Evolutionary conservation across 2,329 filamentous ascomycete species (phyloP).

Genomic region (Cercospora sp.): DNA sequence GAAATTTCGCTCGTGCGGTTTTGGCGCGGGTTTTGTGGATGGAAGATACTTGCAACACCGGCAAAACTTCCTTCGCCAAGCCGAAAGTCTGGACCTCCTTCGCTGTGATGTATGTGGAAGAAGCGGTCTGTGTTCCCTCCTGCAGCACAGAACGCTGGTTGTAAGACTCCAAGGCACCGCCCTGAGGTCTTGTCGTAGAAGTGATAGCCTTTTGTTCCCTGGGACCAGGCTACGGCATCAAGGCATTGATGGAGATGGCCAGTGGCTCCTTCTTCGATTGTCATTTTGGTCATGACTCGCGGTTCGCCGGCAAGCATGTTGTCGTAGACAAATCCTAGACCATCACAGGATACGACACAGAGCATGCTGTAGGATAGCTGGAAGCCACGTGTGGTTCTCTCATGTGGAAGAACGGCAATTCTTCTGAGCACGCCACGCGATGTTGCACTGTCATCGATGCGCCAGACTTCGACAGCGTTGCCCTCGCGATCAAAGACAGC

Average conservation of each 20-base stretch:
- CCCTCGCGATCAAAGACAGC: conserved; percentile 50
- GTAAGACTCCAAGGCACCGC: conserved; percentile 42
- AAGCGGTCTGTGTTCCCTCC: conserved; percentile 14
- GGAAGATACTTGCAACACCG: neutral
- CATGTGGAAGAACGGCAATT: conserved; percentile 46
- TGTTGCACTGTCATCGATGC: conserved; percentile 40
- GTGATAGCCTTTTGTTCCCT: conserved; percentile 48
- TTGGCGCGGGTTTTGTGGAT: neutral
- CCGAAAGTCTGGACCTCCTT: conserved; percentile 27
- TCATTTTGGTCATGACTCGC: conserved; percentile 39
- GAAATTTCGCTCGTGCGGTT: conserved; percentile 24
- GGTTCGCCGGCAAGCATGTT: conserved; percentile 39
- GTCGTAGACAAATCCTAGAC: conserved; percentile 50
- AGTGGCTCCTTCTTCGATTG: conserved; percentile 46
- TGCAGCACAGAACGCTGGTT: conserved; percentile 40
- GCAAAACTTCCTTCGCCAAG: neutral
- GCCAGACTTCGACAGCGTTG: conserved; percentile 51
- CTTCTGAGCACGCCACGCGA: conserved; percentile 45
- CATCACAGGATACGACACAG: conserved; percentile 50
- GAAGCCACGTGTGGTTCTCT: conserved; percentile 49
- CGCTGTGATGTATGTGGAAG: conserved; percentile 41
- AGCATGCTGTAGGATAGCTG: conserved; percentile 48
- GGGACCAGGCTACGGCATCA: conserved; percentile 48
- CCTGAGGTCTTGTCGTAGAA: conserved; percentile 46
- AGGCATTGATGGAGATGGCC: conserved; percentile 49